Base-by-base conservation (phyloP, 805 yeast genomes). In the Lipomyces yamanashiensis region DNA sequence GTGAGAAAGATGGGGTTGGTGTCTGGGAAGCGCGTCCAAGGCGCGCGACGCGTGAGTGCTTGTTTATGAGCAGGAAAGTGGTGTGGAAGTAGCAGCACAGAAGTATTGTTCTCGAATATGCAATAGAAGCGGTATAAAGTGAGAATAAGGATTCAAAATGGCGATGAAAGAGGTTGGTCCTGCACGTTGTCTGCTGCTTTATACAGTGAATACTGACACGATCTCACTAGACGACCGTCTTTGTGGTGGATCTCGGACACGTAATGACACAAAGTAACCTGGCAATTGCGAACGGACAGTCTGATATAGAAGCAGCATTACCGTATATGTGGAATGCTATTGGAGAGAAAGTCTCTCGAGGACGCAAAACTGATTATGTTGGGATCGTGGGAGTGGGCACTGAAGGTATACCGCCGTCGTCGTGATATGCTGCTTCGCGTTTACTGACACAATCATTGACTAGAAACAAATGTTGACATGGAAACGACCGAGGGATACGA, bases 231-330 rank as follows among this genome's bases (percentile, higher is more conserved):
- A 71, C 75, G 39, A 82, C 85, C 0, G 74, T 77, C 1, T 84
- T 81, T 67, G 76, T 85, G 9, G 78, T 84, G 15, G 90, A 86
- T 71, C 74, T 81, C 13, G 79, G 83, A 10, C 76, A 78, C 23
- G 55, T 67, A 13, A 74, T 74, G 77, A 71, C 70, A 19, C 58
- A 52, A 17, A 19, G 49, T 23, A 66, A 6, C 66, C 40, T 59
- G 55, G 53, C 55, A n/a, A 43, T 23, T 34, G 64, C 65, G 23
- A 17, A 47, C 28, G 61, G 66, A 2, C 43, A 45, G 37, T 49
- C 62, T 2, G 67, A 68, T 58, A 23, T 68, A 19, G 70, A 69
- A 9, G 54, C 47, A 19, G 36, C 41, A 9, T 34, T 81, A 62
- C 72, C 74, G 23, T 84, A 82, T 63, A 76, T 84, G 17, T 75